These are phyloP conservation scores for Desmodesmus armatus DNA, from an alignment of 139 green algal species.

Conservation along the genomic window DNA sequence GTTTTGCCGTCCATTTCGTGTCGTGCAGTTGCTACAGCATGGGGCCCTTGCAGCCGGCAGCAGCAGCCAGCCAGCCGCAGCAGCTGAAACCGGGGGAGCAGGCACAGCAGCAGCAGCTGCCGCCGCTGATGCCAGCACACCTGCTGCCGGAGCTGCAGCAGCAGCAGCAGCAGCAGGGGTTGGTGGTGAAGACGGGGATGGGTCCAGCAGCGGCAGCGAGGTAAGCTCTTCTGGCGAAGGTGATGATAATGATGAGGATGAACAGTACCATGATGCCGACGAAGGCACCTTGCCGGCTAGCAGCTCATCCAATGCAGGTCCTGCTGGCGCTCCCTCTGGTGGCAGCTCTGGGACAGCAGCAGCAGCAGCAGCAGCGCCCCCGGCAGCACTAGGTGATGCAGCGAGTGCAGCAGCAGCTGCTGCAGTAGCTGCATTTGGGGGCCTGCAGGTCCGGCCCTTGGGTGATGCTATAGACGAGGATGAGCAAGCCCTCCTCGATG, in stretches of 20 bases:
- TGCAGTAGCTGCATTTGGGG: not conserved
- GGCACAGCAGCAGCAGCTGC: slow-evolving; percentile 12
- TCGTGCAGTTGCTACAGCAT: too few species aligned
- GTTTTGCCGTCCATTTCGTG: too few species aligned
- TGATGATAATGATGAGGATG: slow-evolving; percentile 5
- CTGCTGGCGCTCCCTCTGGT: not conserved
- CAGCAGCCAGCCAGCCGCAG: not conserved
- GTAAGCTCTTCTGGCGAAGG: not conserved
- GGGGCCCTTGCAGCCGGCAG: too few species aligned
- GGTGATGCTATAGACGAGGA: slow-evolving; percentile 18
- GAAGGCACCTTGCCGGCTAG: not conserved
- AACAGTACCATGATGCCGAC: slow-evolving; percentile 8
- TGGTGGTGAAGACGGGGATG: not conserved
- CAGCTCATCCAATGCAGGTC: too few species aligned
- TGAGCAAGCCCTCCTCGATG: slow-evolving; percentile 34
- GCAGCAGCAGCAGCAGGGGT: slow-evolving; percentile 29
- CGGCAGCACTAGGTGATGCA: not conserved
- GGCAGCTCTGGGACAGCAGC: not conserved
- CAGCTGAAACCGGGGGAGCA: not conserved
- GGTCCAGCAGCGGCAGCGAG: not conserved
- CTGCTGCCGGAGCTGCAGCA: not conserved
- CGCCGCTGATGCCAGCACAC: not conserved
- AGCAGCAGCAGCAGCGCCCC: not conserved
- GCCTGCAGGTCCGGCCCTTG: not conserved
- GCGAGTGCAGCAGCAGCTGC: not conserved